These are phyloP conservation scores for Populus trichocarpa DNA, from an alignment of 441 rosid genomes.

Conservation along the genomic window DNA sequence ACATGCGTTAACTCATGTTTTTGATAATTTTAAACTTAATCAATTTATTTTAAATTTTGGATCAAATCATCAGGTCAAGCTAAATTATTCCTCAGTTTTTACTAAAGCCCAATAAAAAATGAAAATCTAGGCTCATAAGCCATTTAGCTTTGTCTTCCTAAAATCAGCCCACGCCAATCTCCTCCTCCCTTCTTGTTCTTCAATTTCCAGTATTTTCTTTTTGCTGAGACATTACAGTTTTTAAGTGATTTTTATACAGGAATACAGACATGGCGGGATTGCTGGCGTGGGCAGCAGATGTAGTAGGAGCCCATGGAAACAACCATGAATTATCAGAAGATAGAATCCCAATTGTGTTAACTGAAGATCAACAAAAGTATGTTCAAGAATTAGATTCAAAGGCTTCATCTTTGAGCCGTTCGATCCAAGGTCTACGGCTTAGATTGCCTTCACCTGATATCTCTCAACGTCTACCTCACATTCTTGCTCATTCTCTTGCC, in stretches of 20 bases:
- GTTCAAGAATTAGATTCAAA: constrained; percentile 61
- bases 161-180: background rate
- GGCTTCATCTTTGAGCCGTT: constrained; percentile 64
- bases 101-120: background rate
- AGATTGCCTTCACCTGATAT: constrained; percentile 84
- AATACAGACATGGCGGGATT: constrained; percentile 58
- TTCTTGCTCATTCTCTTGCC: constrained; percentile 87
- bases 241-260: background rate
- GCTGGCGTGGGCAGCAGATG: constrained; percentile 86
- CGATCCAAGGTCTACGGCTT: constrained; percentile 80
- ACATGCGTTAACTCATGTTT: too few relatives aligned
- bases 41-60: too few relatives aligned
- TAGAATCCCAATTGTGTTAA: constrained; percentile 38
- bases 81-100: too few relatives aligned
- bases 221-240: background rate
- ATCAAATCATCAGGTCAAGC: too few relatives aligned
- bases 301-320: constrained; percentile 60
- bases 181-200: background rate
- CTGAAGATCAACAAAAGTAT: constrained; percentile 60
- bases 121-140: background rate
- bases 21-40: too few relatives aligned
- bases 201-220: background rate
- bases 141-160: background rate
- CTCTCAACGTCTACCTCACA: constrained; percentile 87
- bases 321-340: constrained; percentile 38